phyloP scores from a whole-genome alignment of 805 yeast species.

The Saturnispora ahearnii region DNA sequence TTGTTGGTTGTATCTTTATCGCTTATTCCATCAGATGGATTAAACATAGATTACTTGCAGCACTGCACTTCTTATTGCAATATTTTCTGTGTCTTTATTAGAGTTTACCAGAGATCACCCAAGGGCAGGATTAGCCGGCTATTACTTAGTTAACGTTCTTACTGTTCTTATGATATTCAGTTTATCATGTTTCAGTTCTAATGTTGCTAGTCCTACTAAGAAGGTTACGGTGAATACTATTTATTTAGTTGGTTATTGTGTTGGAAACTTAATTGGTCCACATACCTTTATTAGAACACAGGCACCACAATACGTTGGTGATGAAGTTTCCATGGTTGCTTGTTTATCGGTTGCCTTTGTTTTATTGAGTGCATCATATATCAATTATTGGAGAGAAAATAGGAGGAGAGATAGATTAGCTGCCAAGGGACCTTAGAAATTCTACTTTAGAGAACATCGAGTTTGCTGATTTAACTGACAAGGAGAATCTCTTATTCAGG shows the following conservation, averaged over 20 bases:
- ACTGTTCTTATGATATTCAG: slow-evolving; percentile 23
- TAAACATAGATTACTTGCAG: slow-evolving; percentile 17
- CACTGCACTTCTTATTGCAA: slow-evolving; percentile 13
- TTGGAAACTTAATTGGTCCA: slow-evolving; percentile 66
- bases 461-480: slow-evolving; percentile 19
- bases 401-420: slow-evolving; percentile 10
- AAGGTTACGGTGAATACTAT: slow-evolving; percentile 51
- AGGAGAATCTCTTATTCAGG: slow-evolving; percentile 15
- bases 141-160: slow-evolving; percentile 20
- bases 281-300: slow-evolving; percentile 51
- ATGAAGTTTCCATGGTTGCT: slow-evolving; percentile 37
- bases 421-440: slow-evolving; percentile 8
- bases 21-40: background rate
- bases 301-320: slow-evolving; percentile 51
- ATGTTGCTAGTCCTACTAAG: slow-evolving; percentile 71
- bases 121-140: slow-evolving; percentile 22
- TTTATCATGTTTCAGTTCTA: slow-evolving; percentile 32
- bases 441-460: slow-evolving; percentile 11
- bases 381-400: slow-evolving; percentile 16
- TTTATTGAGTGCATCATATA: slow-evolving; percentile 12
- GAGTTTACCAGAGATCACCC: slow-evolving; percentile 17
- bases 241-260: slow-evolving; percentile 54
- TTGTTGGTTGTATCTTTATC: slow-evolving; percentile 6
- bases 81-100: slow-evolving; percentile 12
- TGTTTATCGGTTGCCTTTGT: slow-evolving; percentile 19